Percentiles rank a stretch among this genome's conserved stretches.
Evolutionary conservation across 2,329 filamentous ascomycete species (phyloP).

Genomic region (Magnaporthiopsis rhizophila): DNA sequence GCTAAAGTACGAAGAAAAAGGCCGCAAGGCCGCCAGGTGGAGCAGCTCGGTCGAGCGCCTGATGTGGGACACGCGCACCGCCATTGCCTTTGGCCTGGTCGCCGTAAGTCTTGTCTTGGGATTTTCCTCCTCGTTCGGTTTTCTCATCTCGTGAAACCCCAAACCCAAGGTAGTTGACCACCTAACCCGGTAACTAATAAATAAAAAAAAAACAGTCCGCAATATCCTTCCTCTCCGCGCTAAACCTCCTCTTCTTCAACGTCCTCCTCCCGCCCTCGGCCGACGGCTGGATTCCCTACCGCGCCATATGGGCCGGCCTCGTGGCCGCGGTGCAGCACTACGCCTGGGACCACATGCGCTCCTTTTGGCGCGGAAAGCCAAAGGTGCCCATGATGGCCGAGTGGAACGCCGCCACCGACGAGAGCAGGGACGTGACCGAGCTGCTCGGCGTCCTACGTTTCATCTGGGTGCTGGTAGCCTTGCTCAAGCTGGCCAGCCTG

Average conservation of each 20-base stretch:
- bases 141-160: not conserved
- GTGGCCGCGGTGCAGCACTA: constrained; percentile 14
- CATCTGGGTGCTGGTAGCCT: constrained; percentile 18
- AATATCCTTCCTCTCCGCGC: constrained; percentile 14
- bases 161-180: not conserved
- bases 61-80: constrained; percentile 21
- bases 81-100: constrained; percentile 20
- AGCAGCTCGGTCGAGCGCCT: constrained; percentile 19
- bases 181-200: not conserved
- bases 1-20: constrained; percentile 19
- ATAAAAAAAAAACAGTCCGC: constrained; percentile 9
- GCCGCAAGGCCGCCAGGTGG: constrained; percentile 22
- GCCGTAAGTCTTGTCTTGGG: constrained; percentile 13
- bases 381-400: constrained; percentile 22
- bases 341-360: constrained; percentile 18
- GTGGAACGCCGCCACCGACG: constrained; percentile 22
- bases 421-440: constrained; percentile 16
- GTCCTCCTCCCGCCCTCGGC: not conserved
- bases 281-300: constrained; percentile 6
- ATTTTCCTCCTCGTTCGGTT: not conserved
- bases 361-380: constrained; percentile 20
- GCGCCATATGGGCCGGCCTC: constrained; percentile 13
- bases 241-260: constrained; percentile 12
- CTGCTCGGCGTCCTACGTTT: constrained; percentile 14
- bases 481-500: constrained; percentile 8